Conservation (phyloP, 768 basidiomycete genomes). For the Astraeus odoratus region DNA sequence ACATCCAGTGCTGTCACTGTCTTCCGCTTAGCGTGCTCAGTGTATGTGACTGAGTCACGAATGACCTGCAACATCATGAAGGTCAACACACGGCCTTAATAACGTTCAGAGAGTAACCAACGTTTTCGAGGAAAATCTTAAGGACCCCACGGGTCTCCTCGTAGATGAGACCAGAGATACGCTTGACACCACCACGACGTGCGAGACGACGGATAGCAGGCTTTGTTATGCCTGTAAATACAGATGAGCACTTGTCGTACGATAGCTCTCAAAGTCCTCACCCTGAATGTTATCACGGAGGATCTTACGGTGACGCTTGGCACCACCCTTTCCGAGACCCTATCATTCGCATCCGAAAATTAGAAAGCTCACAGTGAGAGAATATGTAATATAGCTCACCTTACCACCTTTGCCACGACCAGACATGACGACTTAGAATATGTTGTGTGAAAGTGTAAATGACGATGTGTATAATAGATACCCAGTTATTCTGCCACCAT, state of each 20-base stretch:
- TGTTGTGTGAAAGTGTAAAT: background rate
- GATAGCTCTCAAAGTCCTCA: constrained; percentile 14
- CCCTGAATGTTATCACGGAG: constrained; percentile 70
- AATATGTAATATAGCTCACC: constrained; percentile 15
- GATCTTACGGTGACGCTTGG: constrained; percentile 81
- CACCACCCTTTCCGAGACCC: constrained; percentile 83
- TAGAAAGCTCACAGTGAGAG: background rate
- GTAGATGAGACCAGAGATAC: constrained; percentile 81
- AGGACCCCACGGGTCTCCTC: constrained; percentile 88
- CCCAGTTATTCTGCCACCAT: constrained; percentile 1
- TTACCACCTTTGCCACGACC: constrained; percentile 86
- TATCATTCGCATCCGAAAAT: too few species aligned
- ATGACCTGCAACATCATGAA: constrained; percentile 34
- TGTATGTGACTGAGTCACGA: constrained; percentile 87
- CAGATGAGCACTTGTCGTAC: background rate
- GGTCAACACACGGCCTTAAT: background rate
- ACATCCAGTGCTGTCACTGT: constrained; percentile 84
- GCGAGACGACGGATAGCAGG: constrained; percentile 66
- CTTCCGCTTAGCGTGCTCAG: constrained; percentile 85
- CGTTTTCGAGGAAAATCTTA: constrained; percentile 82
- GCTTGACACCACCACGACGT: constrained; percentile 87
- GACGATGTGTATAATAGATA: constrained; percentile 1
- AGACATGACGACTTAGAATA: constrained; percentile 49
- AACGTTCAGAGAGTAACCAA: constrained; percentile 5
- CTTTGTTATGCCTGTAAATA: background rate